Conservation (phyloP, 192 early-diverging fungal species). For the Neocallimastix lanati region DNA sequence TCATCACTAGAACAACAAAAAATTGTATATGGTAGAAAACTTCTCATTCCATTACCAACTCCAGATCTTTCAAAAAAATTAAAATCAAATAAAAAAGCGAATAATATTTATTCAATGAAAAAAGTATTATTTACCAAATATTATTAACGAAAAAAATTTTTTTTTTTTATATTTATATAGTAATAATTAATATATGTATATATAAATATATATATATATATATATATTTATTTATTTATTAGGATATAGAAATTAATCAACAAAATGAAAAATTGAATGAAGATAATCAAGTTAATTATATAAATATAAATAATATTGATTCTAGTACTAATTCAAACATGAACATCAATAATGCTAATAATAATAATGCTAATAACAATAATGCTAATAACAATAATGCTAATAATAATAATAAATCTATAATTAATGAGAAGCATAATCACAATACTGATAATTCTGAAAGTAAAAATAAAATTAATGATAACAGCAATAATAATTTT, state of each 20-base stretch:
- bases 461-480: background rate
- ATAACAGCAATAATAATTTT: background rate
- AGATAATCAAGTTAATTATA: too few relatives aligned
- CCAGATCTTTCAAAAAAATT: background rate
- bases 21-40: background rate
- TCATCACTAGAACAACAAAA: too few relatives aligned
- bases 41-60: background rate
- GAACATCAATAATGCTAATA: background rate
- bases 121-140: too few relatives aligned
- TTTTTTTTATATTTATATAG: too few relatives aligned
- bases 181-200: too few relatives aligned
- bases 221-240: too few relatives aligned
- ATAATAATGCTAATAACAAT: background rate
- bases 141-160: too few relatives aligned
- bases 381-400: background rate
- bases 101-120: background rate
- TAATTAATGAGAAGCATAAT: background rate
- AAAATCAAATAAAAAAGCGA: background rate
- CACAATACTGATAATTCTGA: background rate
- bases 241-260: too few relatives aligned
- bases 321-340: background rate
- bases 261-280: too few relatives aligned
- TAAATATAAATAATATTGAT: too few relatives aligned
- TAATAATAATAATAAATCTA: background rate
- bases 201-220: too few relatives aligned